phyloP scores from a whole-genome alignment of 2,329 filamentous ascomycete species.

The Lomentospora prolificans region DNA sequence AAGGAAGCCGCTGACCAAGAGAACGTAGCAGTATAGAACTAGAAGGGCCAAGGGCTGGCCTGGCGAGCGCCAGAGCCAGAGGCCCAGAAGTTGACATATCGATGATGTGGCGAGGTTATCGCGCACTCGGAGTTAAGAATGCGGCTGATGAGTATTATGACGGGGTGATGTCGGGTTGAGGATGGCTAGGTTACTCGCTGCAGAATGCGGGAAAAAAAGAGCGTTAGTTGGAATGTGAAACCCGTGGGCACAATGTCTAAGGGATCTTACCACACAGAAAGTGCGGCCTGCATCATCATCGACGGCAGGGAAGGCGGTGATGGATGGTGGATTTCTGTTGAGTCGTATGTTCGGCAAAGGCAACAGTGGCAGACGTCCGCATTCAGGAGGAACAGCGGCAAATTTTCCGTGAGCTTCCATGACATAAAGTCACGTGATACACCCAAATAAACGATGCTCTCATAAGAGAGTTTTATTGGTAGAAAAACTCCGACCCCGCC shows the following conservation, averaged over 20 bases:
- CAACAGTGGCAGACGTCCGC: neutral
- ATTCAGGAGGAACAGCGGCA: neutral
- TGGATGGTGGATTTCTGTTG: neutral
- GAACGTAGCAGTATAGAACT: neutral
- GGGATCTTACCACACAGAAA: neutral
- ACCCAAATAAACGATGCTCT: neutral
- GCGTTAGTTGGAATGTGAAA: neutral
- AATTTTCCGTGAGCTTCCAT: neutral
- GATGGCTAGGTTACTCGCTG: constrained; percentile 1
- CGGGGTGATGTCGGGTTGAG: neutral
- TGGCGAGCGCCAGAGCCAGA: constrained; percentile 7
- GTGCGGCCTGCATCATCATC: constrained; percentile 3
- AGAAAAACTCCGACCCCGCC: neutral
- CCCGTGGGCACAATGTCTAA: neutral
- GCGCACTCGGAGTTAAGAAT: neutral
- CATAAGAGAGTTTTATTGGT: neutral
- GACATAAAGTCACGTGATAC: neutral
- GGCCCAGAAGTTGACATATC: constrained; percentile 8
- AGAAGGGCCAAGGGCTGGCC: neutral
- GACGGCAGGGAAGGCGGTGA: neutral
- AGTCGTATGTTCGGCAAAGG: neutral
- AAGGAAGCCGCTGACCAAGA: constrained; percentile 1
- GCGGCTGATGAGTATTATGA: neutral
- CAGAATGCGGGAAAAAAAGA: neutral
- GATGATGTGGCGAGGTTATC: neutral